phyloP scores from a whole-genome alignment of 495 filamentous ascomycete genomes.

The Cudoniella acicularis region DNA sequence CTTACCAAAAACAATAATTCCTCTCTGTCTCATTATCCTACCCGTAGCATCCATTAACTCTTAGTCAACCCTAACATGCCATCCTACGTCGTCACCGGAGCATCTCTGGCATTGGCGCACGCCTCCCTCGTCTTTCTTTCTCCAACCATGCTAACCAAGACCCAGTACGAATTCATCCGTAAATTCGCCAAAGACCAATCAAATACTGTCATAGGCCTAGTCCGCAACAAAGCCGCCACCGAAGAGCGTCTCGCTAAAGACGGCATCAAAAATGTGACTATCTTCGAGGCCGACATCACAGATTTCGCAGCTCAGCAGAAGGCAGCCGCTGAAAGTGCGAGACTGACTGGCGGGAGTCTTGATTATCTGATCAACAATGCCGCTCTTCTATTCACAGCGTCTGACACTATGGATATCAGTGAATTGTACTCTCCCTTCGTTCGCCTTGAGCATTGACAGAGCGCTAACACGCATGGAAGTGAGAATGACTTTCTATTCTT shows the following conservation, averaged over 20 bases:
- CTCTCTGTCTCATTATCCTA: neutral
- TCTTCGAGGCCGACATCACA: neutral
- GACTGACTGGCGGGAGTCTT: neutral
- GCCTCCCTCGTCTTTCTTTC: slow-evolving; percentile 8
- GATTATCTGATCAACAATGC: neutral
- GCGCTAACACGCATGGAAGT: neutral
- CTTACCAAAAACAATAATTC: neutral
- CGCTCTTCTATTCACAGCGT: neutral
- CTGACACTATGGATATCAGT: neutral
- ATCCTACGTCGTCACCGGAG: slow-evolving; percentile 33
- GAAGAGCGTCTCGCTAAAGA: neutral
- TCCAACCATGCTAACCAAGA: slow-evolving; percentile 6
- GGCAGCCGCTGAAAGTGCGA: slow-evolving; percentile 16
- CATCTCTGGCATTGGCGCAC: slow-evolving; percentile 33
- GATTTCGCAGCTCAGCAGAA: neutral
- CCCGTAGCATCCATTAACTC: neutral
- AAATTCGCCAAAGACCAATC: slow-evolving; percentile 30
- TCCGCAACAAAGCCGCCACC: slow-evolving; percentile 29
- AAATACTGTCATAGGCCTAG: slow-evolving; percentile 34
- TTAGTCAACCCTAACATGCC: slow-evolving; percentile 23
- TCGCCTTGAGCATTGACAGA: neutral
- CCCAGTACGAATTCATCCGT: slow-evolving; percentile 33
- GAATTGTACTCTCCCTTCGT: neutral
- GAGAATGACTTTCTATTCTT: neutral
- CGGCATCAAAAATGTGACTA: neutral